These are phyloP conservation scores for Beauveria sp. DNA, from an alignment of 2,329 filamentous ascomycete genomes.

Conservation along the genomic window DNA sequence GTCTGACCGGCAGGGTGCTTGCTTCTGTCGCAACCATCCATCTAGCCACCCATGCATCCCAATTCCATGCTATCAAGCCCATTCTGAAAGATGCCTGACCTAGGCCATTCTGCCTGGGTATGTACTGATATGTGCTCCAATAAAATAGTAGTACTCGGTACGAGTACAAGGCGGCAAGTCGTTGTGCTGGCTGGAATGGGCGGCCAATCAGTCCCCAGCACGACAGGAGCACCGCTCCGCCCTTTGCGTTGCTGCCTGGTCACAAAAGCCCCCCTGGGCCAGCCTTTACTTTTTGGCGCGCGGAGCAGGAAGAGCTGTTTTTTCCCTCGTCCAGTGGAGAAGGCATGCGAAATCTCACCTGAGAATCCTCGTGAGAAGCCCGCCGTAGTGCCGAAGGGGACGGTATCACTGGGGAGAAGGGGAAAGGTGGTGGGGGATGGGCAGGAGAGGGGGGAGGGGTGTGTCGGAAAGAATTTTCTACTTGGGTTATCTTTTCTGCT, in stretches of 20 bases:
- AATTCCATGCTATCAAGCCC: background rate
- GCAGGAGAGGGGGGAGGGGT: background rate
- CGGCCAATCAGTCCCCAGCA: conserved; percentile 26
- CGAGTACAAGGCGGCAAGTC: background rate
- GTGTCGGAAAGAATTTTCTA: conserved; percentile 3
- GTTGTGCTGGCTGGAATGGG: conserved; percentile 15
- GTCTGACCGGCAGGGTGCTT: no score
- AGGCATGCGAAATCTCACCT: conserved; percentile 8
- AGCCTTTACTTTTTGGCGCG: background rate
- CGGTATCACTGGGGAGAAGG: background rate
- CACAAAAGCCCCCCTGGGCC: no score
- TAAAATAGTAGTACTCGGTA: background rate
- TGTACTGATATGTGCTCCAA: no score
- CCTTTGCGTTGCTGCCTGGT: background rate
- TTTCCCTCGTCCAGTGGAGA: background rate
- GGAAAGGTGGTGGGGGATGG: conserved; percentile 1
- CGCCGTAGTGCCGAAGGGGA: conserved; percentile 9
- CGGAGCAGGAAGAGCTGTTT: background rate
- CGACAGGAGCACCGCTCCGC: conserved; percentile 20
- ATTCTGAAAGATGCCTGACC: no score
- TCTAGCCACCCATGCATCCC: background rate
- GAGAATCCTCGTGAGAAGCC: conserved; percentile 7
- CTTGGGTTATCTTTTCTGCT: background rate
- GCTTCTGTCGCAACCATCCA: background rate
- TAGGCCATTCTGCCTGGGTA: no score